Evolutionary conservation across 768 basidiomycete genomes (phyloP), one percentile per base, ranked within the genome.

Genomic region (Tylopilus rubrobrunneus): DNA sequence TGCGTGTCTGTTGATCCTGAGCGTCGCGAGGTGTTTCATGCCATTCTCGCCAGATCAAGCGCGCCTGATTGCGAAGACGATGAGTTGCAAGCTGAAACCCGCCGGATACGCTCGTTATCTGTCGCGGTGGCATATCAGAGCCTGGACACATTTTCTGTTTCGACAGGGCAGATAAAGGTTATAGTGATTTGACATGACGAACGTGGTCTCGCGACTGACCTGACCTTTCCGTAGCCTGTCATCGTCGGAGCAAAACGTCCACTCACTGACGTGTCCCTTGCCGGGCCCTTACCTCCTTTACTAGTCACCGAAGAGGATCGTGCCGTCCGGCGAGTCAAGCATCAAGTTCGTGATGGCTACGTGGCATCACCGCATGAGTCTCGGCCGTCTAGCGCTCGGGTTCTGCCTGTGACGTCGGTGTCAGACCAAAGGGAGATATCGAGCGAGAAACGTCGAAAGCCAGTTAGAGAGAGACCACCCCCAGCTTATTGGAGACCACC

Each of bases 51-150:
- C 49, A 82, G 80, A 58, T 74, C 73, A 23, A 73, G 70, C 40
- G 78, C 74, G 51, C 82, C 81, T 1, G 77, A 77, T 29, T 71
- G 60, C 5, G 83, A 84, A 59, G 83, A 84, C 56, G 72, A 63
- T 45, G 64, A 71, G 45, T 57, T 34, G 14, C 71, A 75, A 58
- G 81, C 81, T n/a, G 57, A 70, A 42, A 61, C 71, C 48, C 77
- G 83, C 45, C 65, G 62, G 56, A 61, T 62, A 49, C 73, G 66
- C 21, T 74, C 82, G 2, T 45, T 69, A 51, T 67, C 68, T 5
- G 70, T 68, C 27, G 74, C 81, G 1, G 69, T 82, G 17, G 74
- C 79, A 39, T 61, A 63, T 19, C 61, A 19, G 63, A 60, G 53
- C 19, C 33, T 52, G 9, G 10, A 9, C 52, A 78, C 25, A 29